Percentiles rank a stretch among this genome's conserved stretches.
Evolutionary conservation across 2,329 filamentous ascomycete genomes (phyloP).

Genomic region (Penicillium sp.): DNA sequence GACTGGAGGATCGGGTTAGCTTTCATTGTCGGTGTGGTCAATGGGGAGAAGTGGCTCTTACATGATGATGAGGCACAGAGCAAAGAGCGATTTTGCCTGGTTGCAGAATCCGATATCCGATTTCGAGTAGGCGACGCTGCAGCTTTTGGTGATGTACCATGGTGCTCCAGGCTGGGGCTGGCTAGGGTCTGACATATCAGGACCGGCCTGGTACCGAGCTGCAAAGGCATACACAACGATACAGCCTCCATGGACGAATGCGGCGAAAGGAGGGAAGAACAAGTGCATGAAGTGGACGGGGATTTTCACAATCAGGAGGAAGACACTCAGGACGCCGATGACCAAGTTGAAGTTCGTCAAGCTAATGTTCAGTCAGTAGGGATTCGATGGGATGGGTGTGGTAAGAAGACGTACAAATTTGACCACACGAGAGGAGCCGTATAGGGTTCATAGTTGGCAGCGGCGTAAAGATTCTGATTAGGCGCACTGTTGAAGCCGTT

Average conservation of each 20-base stretch:
- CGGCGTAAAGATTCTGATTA: constrained; percentile 56
- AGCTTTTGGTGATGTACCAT: constrained; percentile 66
- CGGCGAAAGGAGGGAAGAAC: constrained; percentile 57
- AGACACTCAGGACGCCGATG: constrained; percentile 61
- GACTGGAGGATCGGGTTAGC: constrained; percentile 35
- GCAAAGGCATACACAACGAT: constrained; percentile 57
- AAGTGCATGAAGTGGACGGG: constrained; percentile 59
- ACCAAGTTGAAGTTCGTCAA: constrained; percentile 63
- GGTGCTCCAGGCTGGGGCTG: constrained; percentile 58
- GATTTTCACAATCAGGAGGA: constrained; percentile 60
- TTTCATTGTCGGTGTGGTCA: not conserved
- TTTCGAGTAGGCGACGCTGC: constrained; percentile 52
- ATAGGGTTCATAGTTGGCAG: constrained; percentile 60
- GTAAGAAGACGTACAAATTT: constrained; percentile 51
- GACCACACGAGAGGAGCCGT: constrained; percentile 61
- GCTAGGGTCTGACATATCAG: constrained; percentile 59
- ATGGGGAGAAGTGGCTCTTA: constrained; percentile 29
- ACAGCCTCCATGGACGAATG: constrained; percentile 53
- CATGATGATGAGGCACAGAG: constrained; percentile 57
- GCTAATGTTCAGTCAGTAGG: constrained; percentile 39
- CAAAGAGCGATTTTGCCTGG: constrained; percentile 62
- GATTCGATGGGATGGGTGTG: not conserved
- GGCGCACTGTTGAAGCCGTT: constrained; percentile 65
- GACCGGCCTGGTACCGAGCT: constrained; percentile 56
- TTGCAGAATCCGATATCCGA: constrained; percentile 57